Conservation (phyloP, 164 flowering plant genomes). For the Sedum album region DNA sequence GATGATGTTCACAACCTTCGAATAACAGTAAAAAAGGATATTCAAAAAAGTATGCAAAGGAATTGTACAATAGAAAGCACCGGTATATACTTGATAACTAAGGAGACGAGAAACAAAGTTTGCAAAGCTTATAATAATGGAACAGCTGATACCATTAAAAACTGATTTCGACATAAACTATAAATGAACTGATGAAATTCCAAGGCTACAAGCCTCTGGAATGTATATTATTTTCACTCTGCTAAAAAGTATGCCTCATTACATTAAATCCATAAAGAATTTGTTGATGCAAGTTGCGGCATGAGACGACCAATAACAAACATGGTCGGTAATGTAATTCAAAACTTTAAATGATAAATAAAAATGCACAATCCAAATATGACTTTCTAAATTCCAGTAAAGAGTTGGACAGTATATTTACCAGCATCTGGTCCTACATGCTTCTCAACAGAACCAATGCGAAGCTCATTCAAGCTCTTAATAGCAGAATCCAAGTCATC, state of each 20-base stretch:
- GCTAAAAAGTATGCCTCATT: too few species aligned
- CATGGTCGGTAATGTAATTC: too few species aligned
- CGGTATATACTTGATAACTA: too few species aligned
- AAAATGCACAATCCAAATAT: too few species aligned
- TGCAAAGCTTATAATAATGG: neutral
- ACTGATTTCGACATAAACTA: neutral
- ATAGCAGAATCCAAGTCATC: conserved; percentile 4
- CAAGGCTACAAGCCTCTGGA: too few species aligned
- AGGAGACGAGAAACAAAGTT: too few species aligned
- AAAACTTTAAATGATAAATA: too few species aligned
- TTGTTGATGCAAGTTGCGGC: neutral
- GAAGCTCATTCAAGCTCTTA: conserved; percentile 2
- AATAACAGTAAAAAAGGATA: too few species aligned
- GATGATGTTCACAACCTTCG: neutral
- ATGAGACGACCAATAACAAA: neutral
- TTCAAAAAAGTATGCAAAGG: too few species aligned
- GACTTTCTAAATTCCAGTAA: too few species aligned
- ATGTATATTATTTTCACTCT: neutral
- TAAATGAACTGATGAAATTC: too few species aligned
- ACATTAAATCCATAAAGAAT: neutral
- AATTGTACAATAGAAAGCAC: too few species aligned
- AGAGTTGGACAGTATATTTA: neutral
- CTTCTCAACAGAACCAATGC: neutral
- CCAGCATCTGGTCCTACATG: neutral
- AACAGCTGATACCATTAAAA: neutral